Evolutionary conservation across 2,329 filamentous ascomycete genomes (phyloP), one percentile per base, ranked within the genome.

Genomic region (Penicillium verrucosum): DNA sequence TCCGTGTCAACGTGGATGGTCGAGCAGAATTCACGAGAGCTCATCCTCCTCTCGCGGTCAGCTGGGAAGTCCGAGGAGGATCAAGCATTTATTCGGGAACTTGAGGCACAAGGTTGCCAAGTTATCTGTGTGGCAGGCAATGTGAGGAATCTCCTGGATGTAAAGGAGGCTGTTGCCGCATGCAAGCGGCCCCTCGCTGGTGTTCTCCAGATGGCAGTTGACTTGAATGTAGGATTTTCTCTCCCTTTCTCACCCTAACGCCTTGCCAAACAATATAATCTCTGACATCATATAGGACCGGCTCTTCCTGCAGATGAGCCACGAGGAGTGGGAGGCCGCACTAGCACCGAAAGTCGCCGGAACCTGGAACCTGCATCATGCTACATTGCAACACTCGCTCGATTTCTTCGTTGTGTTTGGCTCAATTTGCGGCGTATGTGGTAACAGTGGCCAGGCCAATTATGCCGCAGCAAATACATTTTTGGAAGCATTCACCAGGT

Each of bases 371-470:
- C 44, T 73, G 10, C 68, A 72, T 49, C 29, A 61, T 29, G 62
- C 54, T 11, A 46, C 61, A 4, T 3, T 21, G 5, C 16, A 51
- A 29, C 14, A 23, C 18, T 27, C 43, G 0, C 43, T 68, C 4
- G 61, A 66, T 42, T 66, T 68, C 43, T 67, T 68, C 25, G 53
- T 75, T 41, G 60, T 70, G 14, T 64, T 74, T 7, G 70, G 70
- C 3, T 76, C 74, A 4, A 47, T 78, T 4, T 76, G 48, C 1
- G 60, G 62, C 1, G 32, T 63, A 0, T 54, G 43, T 23, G 65
- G 79, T 0, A 77, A 77, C 47, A 57, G 69, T 0, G 73, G 76
- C 4, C 68, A 81, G 48, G 69, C 78, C 4, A 77, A 74, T 54
- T 77, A 77, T 44, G 67, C 69, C 0, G 69, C 73, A 11, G 73